Evolutionary conservation across 2,329 filamentous ascomycete species (phyloP), one percentile per base, ranked within the genome.

Genomic region (Escovopsis sp.): DNA sequence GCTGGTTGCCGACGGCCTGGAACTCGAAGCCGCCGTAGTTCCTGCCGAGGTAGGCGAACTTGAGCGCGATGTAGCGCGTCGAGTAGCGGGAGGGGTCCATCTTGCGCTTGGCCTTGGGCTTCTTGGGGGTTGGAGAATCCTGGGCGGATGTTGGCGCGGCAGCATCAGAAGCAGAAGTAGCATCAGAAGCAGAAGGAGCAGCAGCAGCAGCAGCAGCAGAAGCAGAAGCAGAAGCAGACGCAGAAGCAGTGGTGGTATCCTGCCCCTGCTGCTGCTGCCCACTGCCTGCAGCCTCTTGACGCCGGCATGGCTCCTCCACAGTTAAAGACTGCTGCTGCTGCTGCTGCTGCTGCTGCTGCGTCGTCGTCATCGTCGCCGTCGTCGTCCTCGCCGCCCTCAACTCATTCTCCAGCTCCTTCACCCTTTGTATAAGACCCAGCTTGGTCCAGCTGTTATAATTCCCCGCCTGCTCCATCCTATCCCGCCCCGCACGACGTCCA

Each of bases 21-120:
- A 88, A 83, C 62, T 98, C 90, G 54, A 86, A 92, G 1, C 90
- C 90, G 56, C 90, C 88, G 57, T 96, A 98, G 37, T 74, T 72
- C 53, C 84, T 82, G 32, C 90, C 90, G 26, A 96, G 62, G 54
- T 98, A 98, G 27, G 90, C 87, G 42, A 98, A 76, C 56, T 94
- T 96, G 39, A 98, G 64, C 7, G 88, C 90, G 43, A 98, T 81
- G 41, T 79, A 75, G 32, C 90, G 75, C 2, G 85, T 92, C 26
- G 73, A 70, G 56, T 94, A 94, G 51, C 76, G 80, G 12, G 75
- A 76, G 0, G 83, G 75, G 52, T 96, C 84, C 49, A 94, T 78
- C 35, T 63, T 63, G 42, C 60, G 65, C 47, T 60, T 70, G 52
- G 27, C 41, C 47, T 66, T 68, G 21, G 60, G 50, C 41, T 54